Evolutionary conservation across 2,329 filamentous ascomycete species (phyloP), one percentile per base, ranked within the genome.

Genomic region (Cytospora schulzeri): DNA sequence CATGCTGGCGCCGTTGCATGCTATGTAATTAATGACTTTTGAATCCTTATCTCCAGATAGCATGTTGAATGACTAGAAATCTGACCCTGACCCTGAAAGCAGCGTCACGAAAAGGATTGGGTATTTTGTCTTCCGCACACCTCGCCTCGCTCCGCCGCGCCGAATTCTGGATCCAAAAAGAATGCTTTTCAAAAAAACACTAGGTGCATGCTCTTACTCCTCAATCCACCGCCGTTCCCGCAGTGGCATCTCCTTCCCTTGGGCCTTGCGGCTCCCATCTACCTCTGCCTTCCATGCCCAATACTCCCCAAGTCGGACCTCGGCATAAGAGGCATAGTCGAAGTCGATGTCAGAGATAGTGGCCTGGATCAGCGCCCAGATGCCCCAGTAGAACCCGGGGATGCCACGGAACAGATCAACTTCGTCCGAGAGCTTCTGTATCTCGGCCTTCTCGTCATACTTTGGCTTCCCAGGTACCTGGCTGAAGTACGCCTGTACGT

Each of bases 261-360:
- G 69, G 2, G 73, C 74, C 26, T 70, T 71, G 55, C 91, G 83
- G 66, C 81, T 85, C 9, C 90, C 90, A 64, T 89, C 85, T 26
- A 80, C 77, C 75, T 94, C 91, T 54, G 84, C 88, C 74, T 93
- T 91, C 92, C 92, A 97, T 4, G 90, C 92, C 85, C 90, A 96
- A 78, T 97, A 98, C 79, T 98, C 95, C 58, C 91, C 89, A 7
- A 99, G 81, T 62, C 95, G 84, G 19, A 90, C 78, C 76, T 97
- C 92, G 14, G 95, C 94, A 75, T 98, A 99, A 11, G 85, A 87
- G 52, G 92, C 91, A 75, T 99, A 99, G 78, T 99, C 93, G 73
- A 99, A 99, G 74, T 97, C 91, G 71, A 99, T 99, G 69, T 94
- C 87, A 14, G 92, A 96, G 69, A 99, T 98, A 62, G 87, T 91